These are phyloP conservation scores for Corylus avellana DNA, from an alignment of 306 rosid genomes.

Conservation along the genomic window DNA sequence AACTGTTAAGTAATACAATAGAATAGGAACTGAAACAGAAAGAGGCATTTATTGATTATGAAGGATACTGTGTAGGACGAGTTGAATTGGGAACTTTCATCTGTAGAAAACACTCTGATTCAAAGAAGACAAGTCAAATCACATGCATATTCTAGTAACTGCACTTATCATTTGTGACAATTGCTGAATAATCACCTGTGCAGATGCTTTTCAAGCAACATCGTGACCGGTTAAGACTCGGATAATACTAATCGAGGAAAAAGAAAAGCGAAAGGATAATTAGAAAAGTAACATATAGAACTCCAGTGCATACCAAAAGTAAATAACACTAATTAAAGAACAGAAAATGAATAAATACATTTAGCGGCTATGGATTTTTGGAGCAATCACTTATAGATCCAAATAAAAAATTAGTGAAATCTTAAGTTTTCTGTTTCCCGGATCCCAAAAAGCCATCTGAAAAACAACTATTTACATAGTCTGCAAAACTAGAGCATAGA, in stretches of 20 bases:
- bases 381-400: neutral
- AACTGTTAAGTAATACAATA: conserved; percentile 57
- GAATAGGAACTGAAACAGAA: neutral
- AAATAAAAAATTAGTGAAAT: neutral
- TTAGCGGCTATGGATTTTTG: neutral
- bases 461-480: neutral
- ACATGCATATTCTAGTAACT: conserved; percentile 11
- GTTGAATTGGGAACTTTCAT: conserved; percentile 99
- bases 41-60: conserved; percentile 19
- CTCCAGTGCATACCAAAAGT: conserved; percentile 8
- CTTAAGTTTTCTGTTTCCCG: neutral
- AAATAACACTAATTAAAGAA: neutral
- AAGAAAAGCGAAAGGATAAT: conserved; percentile 22
- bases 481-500: neutral
- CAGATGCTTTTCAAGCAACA: conserved; percentile 98
- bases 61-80: conserved; percentile 99
- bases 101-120: conserved; percentile 95
- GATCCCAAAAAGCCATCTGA: neutral
- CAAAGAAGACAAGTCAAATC: conserved; percentile 40
- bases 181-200: conserved; percentile 61
- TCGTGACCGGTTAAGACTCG: conserved; percentile 98
- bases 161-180: conserved; percentile 14
- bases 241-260: conserved; percentile 65
- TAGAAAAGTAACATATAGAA: conserved; percentile 23
- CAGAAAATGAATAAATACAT: conserved; percentile 1